Evolutionary conservation across 2,329 filamentous ascomycete species (phyloP).

Genomic region (Helotiales sp.): DNA sequence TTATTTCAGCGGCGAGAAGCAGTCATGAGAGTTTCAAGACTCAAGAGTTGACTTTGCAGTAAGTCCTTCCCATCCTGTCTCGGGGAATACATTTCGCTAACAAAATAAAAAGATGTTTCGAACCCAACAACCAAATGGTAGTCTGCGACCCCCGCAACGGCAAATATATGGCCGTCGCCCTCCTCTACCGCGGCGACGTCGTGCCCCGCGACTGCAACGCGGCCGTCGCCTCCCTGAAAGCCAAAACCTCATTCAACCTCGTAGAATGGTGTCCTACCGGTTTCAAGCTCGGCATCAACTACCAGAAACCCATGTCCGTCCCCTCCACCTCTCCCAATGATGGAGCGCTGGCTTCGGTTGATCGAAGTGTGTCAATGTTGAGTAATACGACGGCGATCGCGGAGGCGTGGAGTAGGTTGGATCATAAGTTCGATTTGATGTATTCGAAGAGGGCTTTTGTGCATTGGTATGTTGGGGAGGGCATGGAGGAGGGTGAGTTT

Average conservation of each 20-base stretch:
- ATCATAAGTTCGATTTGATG: constrained; percentile 71
- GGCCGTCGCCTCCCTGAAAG: constrained; percentile 61
- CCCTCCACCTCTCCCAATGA: constrained; percentile 40
- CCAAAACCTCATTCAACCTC: constrained; percentile 63
- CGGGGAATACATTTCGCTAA: constrained; percentile 2
- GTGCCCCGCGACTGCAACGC: constrained; percentile 61
- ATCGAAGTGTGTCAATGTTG: constrained; percentile 61
- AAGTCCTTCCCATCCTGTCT: constrained; percentile 28
- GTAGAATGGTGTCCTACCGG: constrained; percentile 71
- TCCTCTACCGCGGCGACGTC: constrained; percentile 67
- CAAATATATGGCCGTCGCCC: constrained; percentile 68
- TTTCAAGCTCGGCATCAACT: constrained; percentile 70
- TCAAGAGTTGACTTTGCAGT: constrained; percentile 64
- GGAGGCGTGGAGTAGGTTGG: constrained; percentile 63
- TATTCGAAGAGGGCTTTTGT: constrained; percentile 69
- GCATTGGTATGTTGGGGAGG: constrained; percentile 71
- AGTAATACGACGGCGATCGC: constrained; percentile 68
- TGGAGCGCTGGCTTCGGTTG: constrained; percentile 53
- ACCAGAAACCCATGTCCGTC: constrained; percentile 56
- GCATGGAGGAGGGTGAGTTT: constrained; percentile 71
- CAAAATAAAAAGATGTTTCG: constrained; percentile 50
- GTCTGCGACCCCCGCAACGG: constrained; percentile 66
- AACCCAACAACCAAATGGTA: constrained; percentile 70
- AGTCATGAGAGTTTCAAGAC: constrained; percentile 68
- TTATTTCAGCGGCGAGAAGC: constrained; percentile 60